Conservation (phyloP, 495 filamentous ascomycete species). For the Podospora australis region DNA sequence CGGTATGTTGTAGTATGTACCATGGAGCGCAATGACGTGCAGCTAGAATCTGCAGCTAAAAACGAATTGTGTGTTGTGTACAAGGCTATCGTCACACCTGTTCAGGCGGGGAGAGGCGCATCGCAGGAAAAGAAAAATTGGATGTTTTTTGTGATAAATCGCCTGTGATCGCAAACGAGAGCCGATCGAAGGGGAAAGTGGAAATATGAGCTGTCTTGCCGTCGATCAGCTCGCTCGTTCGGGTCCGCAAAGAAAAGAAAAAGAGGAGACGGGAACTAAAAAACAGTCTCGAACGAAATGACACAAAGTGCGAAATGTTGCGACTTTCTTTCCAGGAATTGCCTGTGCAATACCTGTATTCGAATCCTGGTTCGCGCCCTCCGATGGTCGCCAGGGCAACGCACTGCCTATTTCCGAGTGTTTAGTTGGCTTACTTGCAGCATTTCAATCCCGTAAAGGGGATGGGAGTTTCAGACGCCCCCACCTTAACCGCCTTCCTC, state of each 20-base stretch:
- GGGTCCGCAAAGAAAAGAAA: neutral
- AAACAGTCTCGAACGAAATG: neutral
- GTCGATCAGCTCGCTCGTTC: neutral
- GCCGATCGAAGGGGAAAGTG: neutral
- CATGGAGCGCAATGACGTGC: conserved; percentile 30
- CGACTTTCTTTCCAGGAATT: conserved; percentile 12
- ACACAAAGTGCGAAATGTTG: conserved; percentile 1
- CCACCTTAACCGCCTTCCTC: conserved; percentile 1
- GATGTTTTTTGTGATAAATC: neutral
- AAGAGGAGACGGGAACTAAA: no score
- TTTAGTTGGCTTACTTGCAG: conserved; percentile 1
- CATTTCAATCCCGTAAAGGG: no score
- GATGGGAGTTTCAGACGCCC: conserved; percentile 2
- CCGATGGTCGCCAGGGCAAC: conserved; percentile 11
- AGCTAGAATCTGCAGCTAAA: conserved; percentile 20
- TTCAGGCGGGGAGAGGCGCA: conserved; percentile 7
- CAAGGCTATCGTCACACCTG: conserved; percentile 1
- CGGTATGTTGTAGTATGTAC: no score
- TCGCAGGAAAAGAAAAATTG: conserved; percentile 6
- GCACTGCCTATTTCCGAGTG: neutral
- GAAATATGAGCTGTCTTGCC: neutral
- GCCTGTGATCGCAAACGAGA: neutral
- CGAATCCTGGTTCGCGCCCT: conserved; percentile 8
- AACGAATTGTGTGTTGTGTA: conserved; percentile 10
- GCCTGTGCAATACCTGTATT: conserved; percentile 4